Conservation (phyloP, 495 filamentous ascomycete genomes). For the Hyaloscypha bicolor region DNA sequence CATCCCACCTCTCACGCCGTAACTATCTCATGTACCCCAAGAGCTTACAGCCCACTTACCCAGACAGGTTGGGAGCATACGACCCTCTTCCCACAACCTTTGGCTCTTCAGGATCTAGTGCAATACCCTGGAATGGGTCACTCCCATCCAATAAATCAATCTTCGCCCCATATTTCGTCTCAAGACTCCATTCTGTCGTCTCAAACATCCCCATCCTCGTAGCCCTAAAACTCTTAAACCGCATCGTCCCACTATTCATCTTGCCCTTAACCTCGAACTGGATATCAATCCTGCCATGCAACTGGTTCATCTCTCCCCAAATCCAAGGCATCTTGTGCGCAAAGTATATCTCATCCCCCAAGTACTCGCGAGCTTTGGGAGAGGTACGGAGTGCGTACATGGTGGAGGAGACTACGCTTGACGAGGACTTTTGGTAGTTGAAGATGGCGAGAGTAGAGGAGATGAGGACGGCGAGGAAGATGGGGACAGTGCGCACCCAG, state of each 20-base stretch:
- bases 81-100: constrained; percentile 32
- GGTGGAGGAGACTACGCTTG: constrained; percentile 78
- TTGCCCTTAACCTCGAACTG: constrained; percentile 85
- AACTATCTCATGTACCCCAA: background rate
- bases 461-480: constrained; percentile 60
- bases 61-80: constrained; percentile 34
- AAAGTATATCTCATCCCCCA: constrained; percentile 96
- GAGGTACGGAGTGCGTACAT: constrained; percentile 90
- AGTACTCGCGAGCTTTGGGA: constrained; percentile 65
- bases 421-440: constrained; percentile 95
- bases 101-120: constrained; percentile 40
- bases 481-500: constrained; percentile 53
- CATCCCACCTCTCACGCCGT: constrained; percentile 26
- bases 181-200: constrained; percentile 76
- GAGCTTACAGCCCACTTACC: constrained; percentile 7
- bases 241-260: constrained; percentile 69
- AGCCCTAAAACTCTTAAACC: constrained; percentile 75
- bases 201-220: constrained; percentile 73
- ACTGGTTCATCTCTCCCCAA: constrained; percentile 86
- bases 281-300: constrained; percentile 90
- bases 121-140: constrained; percentile 60
- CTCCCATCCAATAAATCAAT: constrained; percentile 68
- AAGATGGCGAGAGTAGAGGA: constrained; percentile 80
- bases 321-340: constrained; percentile 89
- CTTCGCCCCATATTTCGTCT: constrained; percentile 60